Percentiles rank a stretch among this genome's conserved stretches.
Evolutionary conservation across 2,329 filamentous ascomycete species (phyloP).

Genomic region (Alternaria metachromatica): DNA sequence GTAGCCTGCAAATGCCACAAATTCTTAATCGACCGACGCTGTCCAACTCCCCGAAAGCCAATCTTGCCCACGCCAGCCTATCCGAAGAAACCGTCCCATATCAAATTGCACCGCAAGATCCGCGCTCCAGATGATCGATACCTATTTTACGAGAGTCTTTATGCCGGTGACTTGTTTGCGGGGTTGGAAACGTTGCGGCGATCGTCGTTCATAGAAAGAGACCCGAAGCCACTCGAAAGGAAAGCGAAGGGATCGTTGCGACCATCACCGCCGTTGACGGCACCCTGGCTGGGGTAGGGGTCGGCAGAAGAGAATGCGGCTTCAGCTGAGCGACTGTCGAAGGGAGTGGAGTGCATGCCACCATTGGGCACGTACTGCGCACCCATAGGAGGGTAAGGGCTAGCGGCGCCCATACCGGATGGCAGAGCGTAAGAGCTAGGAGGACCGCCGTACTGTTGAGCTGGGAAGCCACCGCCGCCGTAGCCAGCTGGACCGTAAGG

Average conservation of each 20-base stretch:
- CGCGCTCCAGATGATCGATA: slow-evolving; percentile 42
- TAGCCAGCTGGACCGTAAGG: slow-evolving; percentile 76
- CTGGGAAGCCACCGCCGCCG: slow-evolving; percentile 65
- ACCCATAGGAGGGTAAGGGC: slow-evolving; percentile 76
- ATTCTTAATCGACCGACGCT: slow-evolving; percentile 47
- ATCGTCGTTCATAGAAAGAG: slow-evolving; percentile 71
- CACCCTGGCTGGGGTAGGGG: slow-evolving; percentile 79
- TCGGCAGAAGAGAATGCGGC: slow-evolving; percentile 90
- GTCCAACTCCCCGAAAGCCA: slow-evolving; percentile 46
- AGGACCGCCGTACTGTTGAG: slow-evolving; percentile 84
- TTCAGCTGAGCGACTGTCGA: slow-evolving; percentile 92
- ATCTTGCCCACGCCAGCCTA: slow-evolving; percentile 45
- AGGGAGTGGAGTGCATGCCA: slow-evolving; percentile 82
- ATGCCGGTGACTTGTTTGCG: slow-evolving; percentile 50
- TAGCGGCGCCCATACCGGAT: slow-evolving; percentile 80
- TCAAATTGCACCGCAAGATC: slow-evolving; percentile 45
- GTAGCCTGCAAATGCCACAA: slow-evolving; percentile 48
- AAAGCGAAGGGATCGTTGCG: slow-evolving; percentile 82
- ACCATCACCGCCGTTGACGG: slow-evolving; percentile 67
- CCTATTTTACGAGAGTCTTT: slow-evolving; percentile 42
- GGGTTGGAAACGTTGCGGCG: slow-evolving; percentile 53
- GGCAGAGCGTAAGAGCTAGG: slow-evolving; percentile 90
- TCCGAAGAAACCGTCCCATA: slow-evolving; percentile 44
- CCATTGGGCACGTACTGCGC: slow-evolving; percentile 80
- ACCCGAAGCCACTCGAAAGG: slow-evolving; percentile 74